Evolutionary conservation across 129 eudicot species (phyloP), one percentile per base, ranked within the genome.

Genomic region (Helichrysum umbraculigerum): DNA sequence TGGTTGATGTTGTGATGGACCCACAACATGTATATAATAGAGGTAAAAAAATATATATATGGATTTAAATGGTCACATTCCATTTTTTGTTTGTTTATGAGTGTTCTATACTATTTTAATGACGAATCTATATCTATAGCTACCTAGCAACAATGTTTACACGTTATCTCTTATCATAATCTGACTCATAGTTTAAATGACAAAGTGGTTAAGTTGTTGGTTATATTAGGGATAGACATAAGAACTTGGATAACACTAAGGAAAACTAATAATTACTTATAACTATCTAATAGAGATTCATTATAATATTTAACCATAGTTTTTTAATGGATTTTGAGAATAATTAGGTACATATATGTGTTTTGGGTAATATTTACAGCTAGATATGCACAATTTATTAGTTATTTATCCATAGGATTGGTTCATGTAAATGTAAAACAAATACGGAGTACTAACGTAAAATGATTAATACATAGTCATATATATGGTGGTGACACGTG

Each of bases 1-100:
- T 64, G 44, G 62, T 34, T 63, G 58, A 63, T 4, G 42, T 28
- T 12, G 28, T 29, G 16, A 60, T 6, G 72, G 77, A 62, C 82
- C 82, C 77, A 71, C 82, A 34, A 71, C n/a, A 9, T 62, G 41
- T 60, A 19, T 57, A 59, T 47, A 78, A 47, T 78, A 34, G 44
- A 51, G 51, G 56, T 68, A 33, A 34, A 3, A 67, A 21, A 2
- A 67, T n/a, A n/a, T n/a, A n/a, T n/a, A 35, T 65, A 68, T 59
- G 11, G 8, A 66, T 33, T 78, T 61, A 47, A 11, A 50, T 78
- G 21, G 71, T 63, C 76, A 42, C 71, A 70, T 78, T 44, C 41
- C 12, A 58, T 11, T 21, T 21, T 28, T 59, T 37, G 28, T 59
- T n/a, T 20, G 68, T 33, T 65, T 65, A 37, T 35, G 30, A 33